Base-by-base conservation (phyloP, 2,329 filamentous ascomycete genomes). In the Cercospora zeina region DNA sequence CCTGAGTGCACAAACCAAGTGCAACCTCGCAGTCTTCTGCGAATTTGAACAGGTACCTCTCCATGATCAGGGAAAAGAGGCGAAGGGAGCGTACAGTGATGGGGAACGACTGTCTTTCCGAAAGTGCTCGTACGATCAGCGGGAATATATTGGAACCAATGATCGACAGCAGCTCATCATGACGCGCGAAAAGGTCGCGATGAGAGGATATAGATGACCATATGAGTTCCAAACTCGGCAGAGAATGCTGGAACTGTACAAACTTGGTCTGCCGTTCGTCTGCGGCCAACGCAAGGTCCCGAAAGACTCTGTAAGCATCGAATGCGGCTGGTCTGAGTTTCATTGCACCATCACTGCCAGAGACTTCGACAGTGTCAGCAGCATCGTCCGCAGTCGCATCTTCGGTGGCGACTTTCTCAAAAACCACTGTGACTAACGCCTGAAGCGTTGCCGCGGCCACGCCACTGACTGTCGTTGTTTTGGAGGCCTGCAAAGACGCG, bases 361-460 rank as follows among this genome's bases (percentile, higher is more conserved):
- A 85, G 2, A 90, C 87, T 68, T 91, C 87, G 14, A 86, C 87
- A 36, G 85, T 83, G 2, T 83, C 79, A 13, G 65, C 54, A 19
- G 85, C 81, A 8, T 83, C 79, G 64, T 87, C 70, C 60, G 69
- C 71, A 73, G 74, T 77, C 89, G 87, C 87, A 74, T 97, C 92
- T 79, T 97, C 92, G 5, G 80, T 79, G 0, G 87, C 85, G 1
- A 97, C 91, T 74, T 96, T 95, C 74, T 97, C 95, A 76, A 97
- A 97, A 0, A 96, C 89, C 0, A 90, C 89, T 33, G 95, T 91
- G 7, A 97, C 88, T 13, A 99, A 84, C 75, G 97, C 95, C 76
- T 97, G 93, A 58, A 99, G 80, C 1, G 95, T 97, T n/a, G 95
- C 95, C 27, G 93, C 91, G 9, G 95, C 95, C 1, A 96, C 97